These are phyloP conservation scores for Colletotrichum tropicale DNA, from an alignment of 2,329 filamentous ascomycete genomes.

Conservation along the genomic window DNA sequence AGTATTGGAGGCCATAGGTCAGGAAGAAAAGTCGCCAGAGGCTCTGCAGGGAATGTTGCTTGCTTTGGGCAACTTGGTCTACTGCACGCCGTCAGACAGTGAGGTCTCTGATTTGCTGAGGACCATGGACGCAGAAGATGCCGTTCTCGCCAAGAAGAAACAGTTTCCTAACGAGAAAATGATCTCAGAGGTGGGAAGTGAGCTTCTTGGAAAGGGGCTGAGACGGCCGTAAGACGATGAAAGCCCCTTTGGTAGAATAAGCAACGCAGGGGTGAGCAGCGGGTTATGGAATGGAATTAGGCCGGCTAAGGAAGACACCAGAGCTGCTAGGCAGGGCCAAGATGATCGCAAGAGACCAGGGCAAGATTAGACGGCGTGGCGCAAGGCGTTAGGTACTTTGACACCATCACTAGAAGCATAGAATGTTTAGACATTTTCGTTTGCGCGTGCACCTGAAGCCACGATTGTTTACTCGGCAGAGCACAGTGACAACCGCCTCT, in stretches of 20 bases:
- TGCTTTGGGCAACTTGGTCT: slow-evolving; percentile 77
- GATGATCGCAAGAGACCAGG: background rate
- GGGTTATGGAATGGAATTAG: background rate
- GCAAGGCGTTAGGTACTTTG: background rate
- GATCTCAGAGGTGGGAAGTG: slow-evolving; percentile 57
- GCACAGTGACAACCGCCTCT: background rate
- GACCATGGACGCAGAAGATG: slow-evolving; percentile 75
- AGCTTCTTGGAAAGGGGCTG: slow-evolving; percentile 57
- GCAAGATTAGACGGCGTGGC: background rate
- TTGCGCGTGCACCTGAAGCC: background rate
- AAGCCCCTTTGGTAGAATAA: background rate
- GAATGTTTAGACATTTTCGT: background rate
- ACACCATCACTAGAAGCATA: background rate
- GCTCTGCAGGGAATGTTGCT: slow-evolving; percentile 78
- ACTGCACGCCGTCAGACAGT: slow-evolving; percentile 70
- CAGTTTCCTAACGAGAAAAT: slow-evolving; percentile 63
- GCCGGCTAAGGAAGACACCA: background rate
- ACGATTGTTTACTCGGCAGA: background rate
- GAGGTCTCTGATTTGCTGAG: slow-evolving; percentile 81
- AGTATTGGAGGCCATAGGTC: slow-evolving; percentile 72
- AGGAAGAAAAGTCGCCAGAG: slow-evolving; percentile 68
- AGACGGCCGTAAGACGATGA: slow-evolving; percentile 27
- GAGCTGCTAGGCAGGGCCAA: background rate
- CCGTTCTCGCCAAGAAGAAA: slow-evolving; percentile 62
- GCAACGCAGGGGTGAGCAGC: background rate